phyloP scores from a whole-genome alignment of 129 eudicot genomes.

The Flaveria brownii region DNA sequence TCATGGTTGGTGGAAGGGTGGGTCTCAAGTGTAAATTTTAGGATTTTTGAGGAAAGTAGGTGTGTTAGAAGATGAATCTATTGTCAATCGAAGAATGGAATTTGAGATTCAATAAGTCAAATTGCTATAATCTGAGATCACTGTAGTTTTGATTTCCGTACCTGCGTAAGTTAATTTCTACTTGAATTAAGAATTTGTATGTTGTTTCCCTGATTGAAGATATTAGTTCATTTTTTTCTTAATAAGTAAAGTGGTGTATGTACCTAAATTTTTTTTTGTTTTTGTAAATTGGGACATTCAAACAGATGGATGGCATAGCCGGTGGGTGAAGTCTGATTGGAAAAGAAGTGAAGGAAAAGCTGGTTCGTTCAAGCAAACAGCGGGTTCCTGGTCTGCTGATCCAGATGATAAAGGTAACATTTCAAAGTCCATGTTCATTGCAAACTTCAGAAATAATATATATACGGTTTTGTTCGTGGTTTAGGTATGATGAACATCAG shows the following conservation, averaged over 20 bases:
- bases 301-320: constrained; percentile 91
- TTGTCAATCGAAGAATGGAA: neutral
- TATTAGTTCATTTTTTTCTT: neutral
- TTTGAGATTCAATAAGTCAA: constrained; percentile 23
- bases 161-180: constrained; percentile 1
- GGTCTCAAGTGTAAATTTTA: neutral
- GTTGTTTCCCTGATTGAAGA: neutral
- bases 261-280: constrained; percentile 7
- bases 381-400: constrained; percentile 94
- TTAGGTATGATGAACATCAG: constrained; percentile 3
- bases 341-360: constrained; percentile 94
- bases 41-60: constrained; percentile 7
- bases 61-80: neutral
- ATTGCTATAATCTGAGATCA: too few species aligned
- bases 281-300: constrained; percentile 16
- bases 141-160: too few species aligned
- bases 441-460: neutral
- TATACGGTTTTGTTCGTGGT: neutral
- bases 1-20: neutral
- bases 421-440: neutral
- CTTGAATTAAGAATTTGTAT: neutral
- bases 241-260: neutral
- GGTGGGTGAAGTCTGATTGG: constrained; percentile 99
- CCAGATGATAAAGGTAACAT: constrained; percentile 90
- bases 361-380: constrained; percentile 95